Percentiles rank a stretch among this genome's conserved stretches.
phyloP scores from a whole-genome alignment of 2,329 filamentous ascomycete genomes.

The Microascus cirrosus region DNA sequence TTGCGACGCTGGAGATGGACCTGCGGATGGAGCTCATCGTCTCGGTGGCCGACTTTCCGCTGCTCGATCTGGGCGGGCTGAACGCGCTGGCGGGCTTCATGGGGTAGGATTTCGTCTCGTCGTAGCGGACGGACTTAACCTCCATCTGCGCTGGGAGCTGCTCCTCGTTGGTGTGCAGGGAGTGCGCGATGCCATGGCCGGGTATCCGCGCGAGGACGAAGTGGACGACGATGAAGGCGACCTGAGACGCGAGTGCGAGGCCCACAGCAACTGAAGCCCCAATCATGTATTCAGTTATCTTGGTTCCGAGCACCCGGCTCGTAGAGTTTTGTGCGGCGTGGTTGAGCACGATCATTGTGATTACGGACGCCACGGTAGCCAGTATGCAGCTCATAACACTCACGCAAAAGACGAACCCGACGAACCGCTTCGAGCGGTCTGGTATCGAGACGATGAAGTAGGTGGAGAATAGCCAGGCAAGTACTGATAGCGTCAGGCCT shows the following conservation, averaged over 20 bases:
- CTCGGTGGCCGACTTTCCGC: conserved; percentile 31
- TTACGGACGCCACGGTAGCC: conserved; percentile 32
- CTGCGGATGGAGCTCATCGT: conserved; percentile 35
- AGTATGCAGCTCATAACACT: conserved; percentile 28
- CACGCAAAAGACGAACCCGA: conserved; percentile 22
- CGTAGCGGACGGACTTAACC: conserved; percentile 44
- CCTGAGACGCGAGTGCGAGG: conserved; percentile 32
- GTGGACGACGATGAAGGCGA: conserved; percentile 34
- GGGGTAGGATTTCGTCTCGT: conserved; percentile 21
- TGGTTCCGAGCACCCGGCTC: conserved; percentile 19
- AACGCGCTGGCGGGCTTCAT: conserved; percentile 15
- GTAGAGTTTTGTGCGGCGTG: conserved; percentile 17
- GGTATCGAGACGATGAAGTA: conserved; percentile 14
- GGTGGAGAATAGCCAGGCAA: conserved; percentile 19
- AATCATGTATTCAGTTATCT: conserved; percentile 24
- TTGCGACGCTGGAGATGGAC: conserved; percentile 35
- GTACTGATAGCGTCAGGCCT: conserved; percentile 19
- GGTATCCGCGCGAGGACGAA: conserved; percentile 25
- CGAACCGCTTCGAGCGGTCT: conserved; percentile 12
- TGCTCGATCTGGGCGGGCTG: conserved; percentile 32
- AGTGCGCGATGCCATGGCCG: conserved; percentile 14
- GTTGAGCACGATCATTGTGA: conserved; percentile 28
- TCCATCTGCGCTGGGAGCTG: conserved; percentile 17
- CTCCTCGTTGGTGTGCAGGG: conserved; percentile 20
- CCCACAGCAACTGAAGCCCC: conserved; percentile 33